phyloP scores from a whole-genome alignment of 305 asterid species.

The Rubia tinctorum region DNA sequence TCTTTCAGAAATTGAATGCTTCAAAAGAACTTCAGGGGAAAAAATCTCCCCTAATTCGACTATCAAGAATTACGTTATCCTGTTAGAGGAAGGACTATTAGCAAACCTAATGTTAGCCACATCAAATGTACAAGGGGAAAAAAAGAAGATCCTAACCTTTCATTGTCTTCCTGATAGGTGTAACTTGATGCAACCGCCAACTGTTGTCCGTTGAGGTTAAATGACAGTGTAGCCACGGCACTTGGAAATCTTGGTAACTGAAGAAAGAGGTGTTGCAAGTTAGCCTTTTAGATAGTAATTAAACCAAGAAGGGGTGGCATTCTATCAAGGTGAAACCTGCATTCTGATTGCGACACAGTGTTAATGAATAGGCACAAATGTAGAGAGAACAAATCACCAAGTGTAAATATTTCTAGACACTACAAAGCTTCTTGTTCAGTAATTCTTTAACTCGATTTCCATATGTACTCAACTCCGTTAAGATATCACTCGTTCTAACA shows the following conservation, averaged over 20 bases:
- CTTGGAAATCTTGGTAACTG: conserved; percentile 64
- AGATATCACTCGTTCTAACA: not conserved
- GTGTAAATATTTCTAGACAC: not conserved
- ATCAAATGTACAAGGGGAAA: not conserved
- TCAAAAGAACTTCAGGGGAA: not conserved
- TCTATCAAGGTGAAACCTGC: not conserved
- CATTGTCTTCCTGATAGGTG: conserved; percentile 76
- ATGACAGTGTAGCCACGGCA: conserved; percentile 70
- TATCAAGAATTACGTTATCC: not conserved
- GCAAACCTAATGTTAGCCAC: not conserved
- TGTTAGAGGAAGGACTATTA: not conserved
- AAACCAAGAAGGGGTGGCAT: not conserved
- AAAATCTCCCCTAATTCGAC: not conserved
- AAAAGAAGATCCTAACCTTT: conserved; percentile 39
- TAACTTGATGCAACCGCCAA: conserved; percentile 82
- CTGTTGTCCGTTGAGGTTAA: conserved; percentile 58
- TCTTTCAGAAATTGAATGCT: not conserved
- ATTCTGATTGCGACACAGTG: not conserved
- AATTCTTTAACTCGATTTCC: not conserved
- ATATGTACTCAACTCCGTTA: not conserved
- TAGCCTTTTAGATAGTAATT: conserved; percentile 16
- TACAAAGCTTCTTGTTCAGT: not conserved
- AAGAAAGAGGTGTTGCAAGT: conserved; percentile 11
- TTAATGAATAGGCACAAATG: not conserved
- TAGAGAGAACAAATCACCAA: not conserved